A percentile compares a stretch with the other conserved stretches of the same genome.
phyloP scores from a whole-genome alignment of 257 asterid species.

The Ligustrum vulgare region DNA sequence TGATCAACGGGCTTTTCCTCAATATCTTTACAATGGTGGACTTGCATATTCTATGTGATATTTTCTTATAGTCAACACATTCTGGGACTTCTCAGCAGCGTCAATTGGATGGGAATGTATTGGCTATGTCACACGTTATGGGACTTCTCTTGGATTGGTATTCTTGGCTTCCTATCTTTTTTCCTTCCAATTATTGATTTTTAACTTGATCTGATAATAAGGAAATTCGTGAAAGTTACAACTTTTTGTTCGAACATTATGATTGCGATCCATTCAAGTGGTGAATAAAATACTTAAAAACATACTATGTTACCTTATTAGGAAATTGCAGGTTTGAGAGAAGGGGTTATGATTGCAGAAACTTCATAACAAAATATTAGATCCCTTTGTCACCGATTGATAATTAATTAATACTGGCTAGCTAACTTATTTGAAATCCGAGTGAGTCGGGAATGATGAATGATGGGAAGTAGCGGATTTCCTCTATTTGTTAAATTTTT shows the following conservation, averaged over 20 bases:
- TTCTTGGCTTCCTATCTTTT: not conserved
- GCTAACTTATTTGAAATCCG: too few species aligned
- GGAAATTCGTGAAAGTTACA: not conserved
- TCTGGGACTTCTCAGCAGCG: not conserved
- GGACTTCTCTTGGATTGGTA: not conserved
- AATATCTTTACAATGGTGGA: slow-evolving; percentile 91
- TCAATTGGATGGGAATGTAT: not conserved
- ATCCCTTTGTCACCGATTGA: not conserved
- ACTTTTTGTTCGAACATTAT: not conserved
- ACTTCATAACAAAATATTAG: not conserved
- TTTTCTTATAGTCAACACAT: slow-evolving; percentile 10
- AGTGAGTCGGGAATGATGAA: too few species aligned
- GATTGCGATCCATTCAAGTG: not conserved
- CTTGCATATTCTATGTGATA: slow-evolving; percentile 94
- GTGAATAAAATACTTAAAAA: not conserved
- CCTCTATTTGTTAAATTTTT: too few species aligned
- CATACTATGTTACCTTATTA: not conserved
- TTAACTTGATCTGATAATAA: not conserved
- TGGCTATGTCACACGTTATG: not conserved
- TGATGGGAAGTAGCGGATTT: too few species aligned
- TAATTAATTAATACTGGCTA: too few species aligned
- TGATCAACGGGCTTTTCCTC: slow-evolving; percentile 81
- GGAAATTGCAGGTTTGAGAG: not conserved
- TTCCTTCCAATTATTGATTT: not conserved
- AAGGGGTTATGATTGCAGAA: not conserved